Conservation (phyloP, 441 rosid species). For the Pelargonium citronellum region DNA sequence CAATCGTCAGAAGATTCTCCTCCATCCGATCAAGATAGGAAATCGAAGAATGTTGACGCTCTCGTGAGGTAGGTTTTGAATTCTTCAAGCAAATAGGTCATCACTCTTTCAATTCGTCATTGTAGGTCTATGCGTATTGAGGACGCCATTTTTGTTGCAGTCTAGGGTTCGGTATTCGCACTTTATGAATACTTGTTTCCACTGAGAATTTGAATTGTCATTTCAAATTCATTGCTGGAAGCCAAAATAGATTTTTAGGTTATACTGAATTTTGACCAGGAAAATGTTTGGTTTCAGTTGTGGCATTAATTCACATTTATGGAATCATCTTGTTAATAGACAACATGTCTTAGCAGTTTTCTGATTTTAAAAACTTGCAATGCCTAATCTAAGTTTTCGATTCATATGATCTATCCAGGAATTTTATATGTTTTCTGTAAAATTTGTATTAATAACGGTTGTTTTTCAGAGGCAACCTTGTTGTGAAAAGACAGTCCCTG, state of each 20-base stretch:
- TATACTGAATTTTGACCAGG: not conserved
- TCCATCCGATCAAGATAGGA: slow-evolving; percentile 50
- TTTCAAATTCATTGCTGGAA: not conserved
- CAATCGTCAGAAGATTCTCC: slow-evolving; percentile 29
- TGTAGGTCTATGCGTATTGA: not conserved
- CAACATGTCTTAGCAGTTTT: not conserved
- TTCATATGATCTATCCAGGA: not conserved
- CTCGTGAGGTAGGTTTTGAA: slow-evolving; percentile 51
- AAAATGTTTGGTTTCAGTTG: not conserved
- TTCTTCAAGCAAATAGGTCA: slow-evolving; percentile 5
- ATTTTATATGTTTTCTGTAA: not conserved
- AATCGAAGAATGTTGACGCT: slow-evolving; percentile 79
- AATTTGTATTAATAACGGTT: slow-evolving; percentile 6
- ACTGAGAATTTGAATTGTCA: not conserved
- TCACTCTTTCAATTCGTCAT: not conserved
- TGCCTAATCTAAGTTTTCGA: not conserved
- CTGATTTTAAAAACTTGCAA: not conserved
- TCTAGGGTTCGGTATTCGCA: not conserved
- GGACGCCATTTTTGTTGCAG: not conserved
- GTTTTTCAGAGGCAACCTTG: slow-evolving; percentile 67
- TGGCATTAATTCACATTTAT: no score
- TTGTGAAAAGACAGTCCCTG: slow-evolving; percentile 69
- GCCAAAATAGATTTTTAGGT: not conserved
- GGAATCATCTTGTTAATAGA: no score
- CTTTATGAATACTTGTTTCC: not conserved